Percentiles rank a stretch among this genome's conserved stretches.
Conservation (phyloP, 2,329 filamentous ascomycete species). For the Claviceps capensis region DNA sequence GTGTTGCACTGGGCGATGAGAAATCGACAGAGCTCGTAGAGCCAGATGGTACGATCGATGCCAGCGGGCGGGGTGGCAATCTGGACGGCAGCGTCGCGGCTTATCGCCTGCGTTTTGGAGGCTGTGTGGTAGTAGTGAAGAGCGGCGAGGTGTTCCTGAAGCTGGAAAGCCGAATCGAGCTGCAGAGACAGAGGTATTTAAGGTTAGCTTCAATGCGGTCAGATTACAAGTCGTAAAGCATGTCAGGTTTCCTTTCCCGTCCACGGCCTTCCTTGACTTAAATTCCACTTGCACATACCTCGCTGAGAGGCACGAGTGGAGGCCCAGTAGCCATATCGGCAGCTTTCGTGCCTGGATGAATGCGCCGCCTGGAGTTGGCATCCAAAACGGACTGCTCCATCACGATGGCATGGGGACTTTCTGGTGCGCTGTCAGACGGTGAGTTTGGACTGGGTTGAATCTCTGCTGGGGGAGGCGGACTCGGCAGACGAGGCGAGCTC, state of each 20-base stretch:
- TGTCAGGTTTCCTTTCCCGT: not conserved
- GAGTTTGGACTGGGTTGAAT: slow-evolving; percentile 79
- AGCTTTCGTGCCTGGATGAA: slow-evolving; percentile 85
- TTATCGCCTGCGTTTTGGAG: slow-evolving; percentile 56
- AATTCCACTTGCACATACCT: slow-evolving; percentile 40
- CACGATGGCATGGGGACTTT: slow-evolving; percentile 44
- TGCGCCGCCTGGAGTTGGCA: slow-evolving; percentile 65
- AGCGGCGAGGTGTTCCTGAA: slow-evolving; percentile 92
- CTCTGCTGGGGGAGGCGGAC: slow-evolving; percentile 86
- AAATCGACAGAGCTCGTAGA: slow-evolving; percentile 95
- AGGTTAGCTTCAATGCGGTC: not conserved
- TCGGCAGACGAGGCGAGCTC: slow-evolving; percentile 83
- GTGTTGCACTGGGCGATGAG: slow-evolving; percentile 89
- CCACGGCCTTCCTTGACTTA: not conserved
- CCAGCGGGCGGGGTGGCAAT: slow-evolving; percentile 70
- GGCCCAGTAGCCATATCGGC: slow-evolving; percentile 87
- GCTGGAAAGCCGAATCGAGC: slow-evolving; percentile 94
- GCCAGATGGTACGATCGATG: slow-evolving; percentile 80
- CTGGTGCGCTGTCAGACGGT: slow-evolving; percentile 43
- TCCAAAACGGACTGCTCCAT: slow-evolving; percentile 53
- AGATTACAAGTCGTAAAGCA: not conserved
- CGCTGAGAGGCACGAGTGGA: slow-evolving; percentile 69
- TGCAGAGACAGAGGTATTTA: slow-evolving; percentile 21
- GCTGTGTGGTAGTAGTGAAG: slow-evolving; percentile 71
- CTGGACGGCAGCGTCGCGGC: slow-evolving; percentile 57